These are phyloP conservation scores for Nakataea oryzae DNA, from an alignment of 2,329 filamentous ascomycete genomes.

Conservation along the genomic window DNA sequence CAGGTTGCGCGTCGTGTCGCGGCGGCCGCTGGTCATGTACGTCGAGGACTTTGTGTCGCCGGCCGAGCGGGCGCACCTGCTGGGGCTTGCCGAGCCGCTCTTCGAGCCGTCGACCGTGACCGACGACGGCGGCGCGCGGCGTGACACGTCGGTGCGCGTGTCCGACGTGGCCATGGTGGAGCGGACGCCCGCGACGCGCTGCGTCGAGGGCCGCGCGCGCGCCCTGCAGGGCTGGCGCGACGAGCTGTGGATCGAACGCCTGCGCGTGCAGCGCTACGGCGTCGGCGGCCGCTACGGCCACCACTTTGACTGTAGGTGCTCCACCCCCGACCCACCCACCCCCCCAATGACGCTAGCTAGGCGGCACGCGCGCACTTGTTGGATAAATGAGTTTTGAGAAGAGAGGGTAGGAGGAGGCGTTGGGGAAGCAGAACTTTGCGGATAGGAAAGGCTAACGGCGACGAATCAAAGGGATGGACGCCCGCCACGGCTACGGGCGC, in stretches of 20 bases:
- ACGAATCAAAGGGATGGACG: conserved; percentile 20
- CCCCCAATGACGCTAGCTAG: no score
- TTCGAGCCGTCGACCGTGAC: conserved; percentile 41
- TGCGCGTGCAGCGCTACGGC: conserved; percentile 39
- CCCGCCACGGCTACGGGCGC: conserved; percentile 30
- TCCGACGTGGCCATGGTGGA: conserved; percentile 41
- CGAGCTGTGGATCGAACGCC: conserved; percentile 40
- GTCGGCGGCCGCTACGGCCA: conserved; percentile 38
- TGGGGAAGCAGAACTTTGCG: background rate
- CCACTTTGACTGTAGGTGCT: conserved; percentile 36
- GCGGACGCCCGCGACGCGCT: conserved; percentile 29
- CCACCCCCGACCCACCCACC: background rate
- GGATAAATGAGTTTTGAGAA: no score
- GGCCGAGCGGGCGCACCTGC: conserved; percentile 33
- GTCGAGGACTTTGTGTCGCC: conserved; percentile 37
- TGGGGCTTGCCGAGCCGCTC: conserved; percentile 37
- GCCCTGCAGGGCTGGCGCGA: conserved; percentile 42
- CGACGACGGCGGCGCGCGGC: conserved; percentile 31
- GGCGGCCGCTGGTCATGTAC: conserved; percentile 42
- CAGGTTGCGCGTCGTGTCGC: conserved; percentile 34
- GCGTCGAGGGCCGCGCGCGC: conserved; percentile 34
- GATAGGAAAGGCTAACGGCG: background rate
- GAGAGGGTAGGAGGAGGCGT: background rate
- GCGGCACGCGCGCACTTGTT: no score
- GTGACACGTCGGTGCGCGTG: conserved; percentile 34